Evolutionary conservation across 371 early-diverging fungal species (phyloP).

Genomic region (Mucor saturninus): DNA sequence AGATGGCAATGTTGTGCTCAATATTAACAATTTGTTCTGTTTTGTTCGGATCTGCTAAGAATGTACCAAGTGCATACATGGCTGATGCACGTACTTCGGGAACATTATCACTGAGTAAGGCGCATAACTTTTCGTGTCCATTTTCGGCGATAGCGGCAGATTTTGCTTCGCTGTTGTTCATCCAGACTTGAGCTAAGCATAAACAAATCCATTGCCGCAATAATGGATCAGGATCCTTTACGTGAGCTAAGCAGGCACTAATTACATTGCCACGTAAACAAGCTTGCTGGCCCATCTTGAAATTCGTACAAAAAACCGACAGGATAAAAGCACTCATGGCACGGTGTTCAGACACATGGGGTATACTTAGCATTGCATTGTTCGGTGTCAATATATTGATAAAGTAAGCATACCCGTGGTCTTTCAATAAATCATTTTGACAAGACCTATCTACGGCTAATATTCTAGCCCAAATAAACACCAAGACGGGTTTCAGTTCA

Average conservation of each 20-base stretch:
- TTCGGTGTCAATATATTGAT: slow-evolving; percentile 83
- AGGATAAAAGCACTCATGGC: slow-evolving; percentile 94
- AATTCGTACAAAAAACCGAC: slow-evolving; percentile 86
- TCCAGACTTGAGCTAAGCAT: slow-evolving; percentile 87
- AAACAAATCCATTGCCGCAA: slow-evolving; percentile 92
- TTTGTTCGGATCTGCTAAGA: slow-evolving; percentile 78
- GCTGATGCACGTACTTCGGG: slow-evolving; percentile 90
- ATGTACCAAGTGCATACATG: slow-evolving; percentile 76
- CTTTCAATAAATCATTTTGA: slow-evolving; percentile 90
- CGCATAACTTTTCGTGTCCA: slow-evolving; percentile 71
- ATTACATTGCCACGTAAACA: slow-evolving; percentile 78
- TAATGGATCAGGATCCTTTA: slow-evolving; percentile 79
- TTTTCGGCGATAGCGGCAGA: slow-evolving; percentile 70
- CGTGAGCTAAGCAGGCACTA: slow-evolving; percentile 70
- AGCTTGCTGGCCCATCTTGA: slow-evolving; percentile 81
- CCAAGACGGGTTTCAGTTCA: slow-evolving; percentile 91
- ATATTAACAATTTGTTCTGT: slow-evolving; percentile 73
- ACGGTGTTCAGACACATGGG: slow-evolving; percentile 83
- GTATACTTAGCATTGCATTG: slow-evolving; percentile 68
- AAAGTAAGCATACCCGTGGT: slow-evolving; percentile 93
- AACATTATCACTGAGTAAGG: slow-evolving; percentile 69
- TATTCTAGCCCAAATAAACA: slow-evolving; percentile 96
- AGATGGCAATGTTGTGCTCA: slow-evolving; percentile 71
- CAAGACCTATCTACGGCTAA: slow-evolving; percentile 90
- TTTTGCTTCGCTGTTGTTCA: slow-evolving; percentile 77